Percentiles rank a stretch among this genome's conserved stretches.
Conservation (phyloP, 2,329 filamentous ascomycete genomes). For the Onygena corvina region DNA sequence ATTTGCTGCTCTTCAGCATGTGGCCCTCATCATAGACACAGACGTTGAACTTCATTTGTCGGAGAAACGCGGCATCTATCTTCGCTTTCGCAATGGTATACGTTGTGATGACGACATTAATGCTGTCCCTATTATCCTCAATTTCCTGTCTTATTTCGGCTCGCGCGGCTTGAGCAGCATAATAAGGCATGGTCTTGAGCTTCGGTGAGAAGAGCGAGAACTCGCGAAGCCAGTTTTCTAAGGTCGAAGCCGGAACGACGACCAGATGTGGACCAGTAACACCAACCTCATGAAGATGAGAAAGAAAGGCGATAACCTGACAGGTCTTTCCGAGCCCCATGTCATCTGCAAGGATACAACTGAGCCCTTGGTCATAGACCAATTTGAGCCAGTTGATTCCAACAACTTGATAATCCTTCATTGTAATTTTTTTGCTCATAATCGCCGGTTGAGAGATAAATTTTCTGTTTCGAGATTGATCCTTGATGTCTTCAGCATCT, state of each 20-base stretch:
- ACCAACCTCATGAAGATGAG: constrained; percentile 61
- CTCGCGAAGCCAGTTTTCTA: constrained; percentile 91
- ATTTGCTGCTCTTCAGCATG: constrained; percentile 76
- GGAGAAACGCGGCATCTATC: constrained; percentile 52
- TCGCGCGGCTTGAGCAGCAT: constrained; percentile 57
- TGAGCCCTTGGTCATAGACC: constrained; percentile 65
- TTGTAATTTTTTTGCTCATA: constrained; percentile 61
- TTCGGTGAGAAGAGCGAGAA: constrained; percentile 75
- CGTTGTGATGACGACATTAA: constrained; percentile 61
- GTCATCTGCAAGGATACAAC: constrained; percentile 89
- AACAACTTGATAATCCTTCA: constrained; percentile 91
- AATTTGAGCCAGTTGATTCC: constrained; percentile 90
- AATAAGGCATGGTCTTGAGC: constrained; percentile 60
- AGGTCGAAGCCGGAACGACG: constrained; percentile 81
- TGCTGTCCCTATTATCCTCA: constrained; percentile 49
- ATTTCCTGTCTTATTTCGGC: constrained; percentile 56
- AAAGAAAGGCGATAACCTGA: constrained; percentile 85
- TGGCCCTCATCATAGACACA: constrained; percentile 91
- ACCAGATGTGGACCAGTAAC: constrained; percentile 65
- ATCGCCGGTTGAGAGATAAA: constrained; percentile 58
- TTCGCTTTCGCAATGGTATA: constrained; percentile 55
- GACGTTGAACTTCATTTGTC: constrained; percentile 44
- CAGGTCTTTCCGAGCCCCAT: constrained; percentile 96
- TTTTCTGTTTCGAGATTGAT: constrained; percentile 28
- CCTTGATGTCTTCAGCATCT: constrained; percentile 34